Conservation (phyloP, 192 early-diverging fungal species). For the Coemansia sp. region DNA sequence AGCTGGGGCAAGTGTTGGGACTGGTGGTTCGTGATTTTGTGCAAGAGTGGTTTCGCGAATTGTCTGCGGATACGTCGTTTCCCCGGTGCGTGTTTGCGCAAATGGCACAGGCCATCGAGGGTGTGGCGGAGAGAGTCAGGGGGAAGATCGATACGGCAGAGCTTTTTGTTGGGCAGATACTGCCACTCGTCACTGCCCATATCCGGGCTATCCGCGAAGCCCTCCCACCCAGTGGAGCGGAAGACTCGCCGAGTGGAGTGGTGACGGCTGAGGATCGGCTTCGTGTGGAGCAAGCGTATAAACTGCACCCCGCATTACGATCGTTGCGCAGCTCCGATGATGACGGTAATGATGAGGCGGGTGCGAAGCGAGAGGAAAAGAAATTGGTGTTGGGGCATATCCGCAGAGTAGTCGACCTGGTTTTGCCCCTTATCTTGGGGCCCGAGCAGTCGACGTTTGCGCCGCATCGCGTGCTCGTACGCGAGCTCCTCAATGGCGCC, state of each 20-base stretch:
- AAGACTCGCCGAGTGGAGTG: slow-evolving; percentile 8
- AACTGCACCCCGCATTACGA: slow-evolving; percentile 11
- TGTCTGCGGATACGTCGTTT: slow-evolving; percentile 48
- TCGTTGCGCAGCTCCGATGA: not conserved
- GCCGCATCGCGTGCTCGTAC: slow-evolving; percentile 61
- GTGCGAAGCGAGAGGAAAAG: slow-evolving; percentile 20
- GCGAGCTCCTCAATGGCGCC: slow-evolving; percentile 72
- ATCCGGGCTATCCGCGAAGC: slow-evolving; percentile 54
- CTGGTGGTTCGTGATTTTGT: slow-evolving; percentile 54
- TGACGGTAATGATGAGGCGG: not conserved
- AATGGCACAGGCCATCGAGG: slow-evolving; percentile 28
- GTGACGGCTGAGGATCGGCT: slow-evolving; percentile 45
- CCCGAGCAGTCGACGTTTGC: slow-evolving; percentile 58
- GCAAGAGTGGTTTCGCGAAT: slow-evolving; percentile 44
- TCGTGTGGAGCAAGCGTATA: slow-evolving; percentile 19
- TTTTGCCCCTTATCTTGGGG: slow-evolving; percentile 66
- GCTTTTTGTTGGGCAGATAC: slow-evolving; percentile 59
- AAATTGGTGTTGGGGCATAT: slow-evolving; percentile 62
- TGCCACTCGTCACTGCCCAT: slow-evolving; percentile 74
- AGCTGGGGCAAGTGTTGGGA: slow-evolving; percentile 6
- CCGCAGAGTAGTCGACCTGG: slow-evolving; percentile 57
- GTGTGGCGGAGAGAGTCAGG: slow-evolving; percentile 21
- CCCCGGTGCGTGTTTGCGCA: slow-evolving; percentile 32
- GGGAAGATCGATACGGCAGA: slow-evolving; percentile 58
- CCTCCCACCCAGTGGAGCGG: no score